phyloP scores from a whole-genome alignment of 495 filamentous ascomycete species.

The Pyrenula aspistea region DNA sequence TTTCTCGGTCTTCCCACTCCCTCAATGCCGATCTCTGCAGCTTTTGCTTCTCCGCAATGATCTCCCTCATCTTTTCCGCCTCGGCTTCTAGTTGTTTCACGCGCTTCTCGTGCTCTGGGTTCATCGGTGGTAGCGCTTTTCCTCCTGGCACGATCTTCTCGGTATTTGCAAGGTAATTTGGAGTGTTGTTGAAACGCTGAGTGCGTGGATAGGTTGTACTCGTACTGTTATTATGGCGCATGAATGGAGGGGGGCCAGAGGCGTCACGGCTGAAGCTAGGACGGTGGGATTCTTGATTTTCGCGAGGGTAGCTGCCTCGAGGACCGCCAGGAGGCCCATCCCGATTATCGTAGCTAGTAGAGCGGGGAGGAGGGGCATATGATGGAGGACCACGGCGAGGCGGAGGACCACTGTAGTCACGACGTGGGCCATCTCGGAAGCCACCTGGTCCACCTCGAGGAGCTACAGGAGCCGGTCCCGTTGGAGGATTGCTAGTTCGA shows the following conservation, averaged over 20 bases:
- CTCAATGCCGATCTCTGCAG: slow-evolving; percentile 35
- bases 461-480: slow-evolving; percentile 48
- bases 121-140: slow-evolving; percentile 24
- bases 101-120: slow-evolving; percentile 30
- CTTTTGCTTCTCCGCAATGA: slow-evolving; percentile 42
- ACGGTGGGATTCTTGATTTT: neutral
- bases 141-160: slow-evolving; percentile 41
- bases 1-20: slow-evolving; percentile 48
- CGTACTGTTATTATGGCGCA: slow-evolving; percentile 35
- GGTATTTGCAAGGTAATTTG: slow-evolving; percentile 37
- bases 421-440: slow-evolving; percentile 3
- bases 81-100: slow-evolving; percentile 42
- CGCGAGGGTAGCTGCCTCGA: slow-evolving; percentile 19
- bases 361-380: slow-evolving; percentile 9
- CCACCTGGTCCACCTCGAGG: slow-evolving; percentile 35
- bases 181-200: slow-evolving; percentile 26
- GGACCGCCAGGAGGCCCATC: slow-evolving; percentile 29
- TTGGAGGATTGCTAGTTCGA: slow-evolving; percentile 33
- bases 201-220: slow-evolving; percentile 36
- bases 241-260: slow-evolving; percentile 20
- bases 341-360: slow-evolving; percentile 12
- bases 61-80: slow-evolving; percentile 38
- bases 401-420: slow-evolving; percentile 18
- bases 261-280: slow-evolving; percentile 12
- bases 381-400: slow-evolving; percentile 25